A percentile compares a stretch with the other conserved stretches of the same genome.
These are phyloP conservation scores for Gentiana macrophylla DNA, from an alignment of 257 asterid genomes.

Conservation along the genomic window DNA sequence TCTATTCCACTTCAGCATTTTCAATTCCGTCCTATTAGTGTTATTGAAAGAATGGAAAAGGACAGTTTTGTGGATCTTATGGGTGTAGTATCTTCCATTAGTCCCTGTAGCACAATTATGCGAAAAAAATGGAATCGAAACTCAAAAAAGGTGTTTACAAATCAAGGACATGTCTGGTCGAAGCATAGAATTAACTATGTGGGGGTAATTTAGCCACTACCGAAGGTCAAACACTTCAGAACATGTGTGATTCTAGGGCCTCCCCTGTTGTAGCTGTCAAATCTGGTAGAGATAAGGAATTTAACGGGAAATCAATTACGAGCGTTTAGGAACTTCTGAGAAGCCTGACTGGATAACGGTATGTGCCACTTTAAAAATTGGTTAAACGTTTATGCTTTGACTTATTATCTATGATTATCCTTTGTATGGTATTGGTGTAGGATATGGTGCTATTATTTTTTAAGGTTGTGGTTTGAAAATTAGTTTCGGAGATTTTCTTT, in stretches of 20 bases:
- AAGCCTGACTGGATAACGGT: constrained; percentile 89
- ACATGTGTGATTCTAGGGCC: constrained; percentile 61
- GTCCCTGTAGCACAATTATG: constrained; percentile 64
- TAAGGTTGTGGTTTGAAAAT: too few relatives aligned
- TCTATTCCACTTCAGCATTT: constrained; percentile 80
- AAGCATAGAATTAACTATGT: constrained; percentile 84
- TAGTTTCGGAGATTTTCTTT: too few relatives aligned
- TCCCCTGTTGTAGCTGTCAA: constrained; percentile 83
- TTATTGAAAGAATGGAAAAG: constrained; percentile 59
- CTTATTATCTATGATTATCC: too few relatives aligned
- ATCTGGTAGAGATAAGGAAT: constrained; percentile 64
- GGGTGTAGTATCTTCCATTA: constrained; percentile 66
- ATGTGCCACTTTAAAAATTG: constrained; percentile 48
- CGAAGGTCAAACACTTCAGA: constrained; percentile 80
- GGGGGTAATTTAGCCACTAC: constrained; percentile 80
- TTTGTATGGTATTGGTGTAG: too few relatives aligned
- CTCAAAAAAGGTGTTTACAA: constrained; percentile 70
- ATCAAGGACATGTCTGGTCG: constrained; percentile 86
- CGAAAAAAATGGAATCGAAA: constrained; percentile 76
- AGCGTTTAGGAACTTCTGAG: constrained; percentile 73
- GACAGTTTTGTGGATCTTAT: constrained; percentile 63
- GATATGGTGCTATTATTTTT: too few relatives aligned
- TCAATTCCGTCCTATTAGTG: constrained; percentile 58
- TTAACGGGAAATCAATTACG: constrained; percentile 88
- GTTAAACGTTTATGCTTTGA: too few relatives aligned